Percentiles rank a stretch among this genome's conserved stretches.
phyloP scores from a whole-genome alignment of 371 early-diverging fungal species.

The Rhizopus delemar region DNA sequence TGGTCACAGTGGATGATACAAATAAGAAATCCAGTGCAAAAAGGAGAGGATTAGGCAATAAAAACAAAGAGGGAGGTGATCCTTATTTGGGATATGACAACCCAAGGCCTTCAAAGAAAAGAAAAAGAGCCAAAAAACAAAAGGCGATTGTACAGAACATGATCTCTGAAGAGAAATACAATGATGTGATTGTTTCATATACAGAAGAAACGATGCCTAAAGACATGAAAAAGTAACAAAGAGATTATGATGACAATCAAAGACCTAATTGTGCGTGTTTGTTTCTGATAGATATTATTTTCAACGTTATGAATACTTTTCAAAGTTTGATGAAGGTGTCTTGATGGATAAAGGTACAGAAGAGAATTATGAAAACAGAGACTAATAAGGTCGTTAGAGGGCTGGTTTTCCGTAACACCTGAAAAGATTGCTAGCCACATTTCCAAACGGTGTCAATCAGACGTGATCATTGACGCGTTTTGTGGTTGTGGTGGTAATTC shows the following conservation, averaged over 20 bases:
- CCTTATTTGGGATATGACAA: conserved; percentile 17
- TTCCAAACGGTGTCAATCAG: conserved; percentile 71
- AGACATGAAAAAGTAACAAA: conserved; percentile 33
- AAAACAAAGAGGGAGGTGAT: conserved; percentile 2
- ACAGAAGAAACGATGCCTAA: conserved; percentile 26
- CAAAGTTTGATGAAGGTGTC: conserved; percentile 83
- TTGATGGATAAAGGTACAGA: conserved; percentile 74
- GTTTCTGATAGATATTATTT: conserved; percentile 71
- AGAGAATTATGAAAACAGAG: background rate
- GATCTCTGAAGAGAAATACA: conserved; percentile 3
- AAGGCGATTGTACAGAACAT: background rate
- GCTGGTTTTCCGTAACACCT: conserved; percentile 97
- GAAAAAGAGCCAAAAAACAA: conserved; percentile 8
- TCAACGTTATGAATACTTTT: conserved; percentile 84
- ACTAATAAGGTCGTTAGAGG: conserved; percentile 52
- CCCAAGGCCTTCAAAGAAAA: conserved; percentile 10
- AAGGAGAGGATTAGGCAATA: background rate
- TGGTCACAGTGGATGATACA: background rate
- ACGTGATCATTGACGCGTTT: conserved; percentile 88
- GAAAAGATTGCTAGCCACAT: conserved; percentile 87
- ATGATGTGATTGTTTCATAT: conserved; percentile 37
- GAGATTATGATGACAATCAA: conserved; percentile 12
- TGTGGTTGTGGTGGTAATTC: conserved; percentile 96
- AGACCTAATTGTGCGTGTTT: background rate
- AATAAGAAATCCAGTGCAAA: background rate